Evolutionary conservation across 768 basidiomycete genomes (phyloP), one percentile per base, ranked within the genome.

Genomic region (Lactarius vividus): DNA sequence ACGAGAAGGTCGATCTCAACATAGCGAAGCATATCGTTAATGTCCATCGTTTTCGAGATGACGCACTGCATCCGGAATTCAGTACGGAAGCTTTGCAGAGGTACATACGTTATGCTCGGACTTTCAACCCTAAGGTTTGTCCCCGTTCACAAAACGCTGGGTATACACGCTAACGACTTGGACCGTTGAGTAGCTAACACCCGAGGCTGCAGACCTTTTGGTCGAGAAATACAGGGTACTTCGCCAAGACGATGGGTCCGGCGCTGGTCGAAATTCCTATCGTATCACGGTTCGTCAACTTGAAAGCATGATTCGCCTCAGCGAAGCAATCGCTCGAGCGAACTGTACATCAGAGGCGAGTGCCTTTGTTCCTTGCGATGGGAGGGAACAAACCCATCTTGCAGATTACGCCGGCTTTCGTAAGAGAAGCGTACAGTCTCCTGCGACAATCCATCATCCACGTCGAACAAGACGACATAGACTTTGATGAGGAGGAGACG

Each of bases 391-490:
- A 52, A 64, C 31, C 35, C 18, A 20, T 29, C 23, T 40, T 18
- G 11, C 67, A 96, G 92, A 98, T 99, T 72, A 92, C 86, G 0
- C 95, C 96, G 8, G 89, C 85, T 2, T 96, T 96, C 74, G 96
- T 99, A 26, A 88, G 95, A 46, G 97, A 99, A 77, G 97, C 97
- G 2, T 98, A 92, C 78, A 88, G 87, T 52, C 88, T 99, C 23
- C 81, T 99, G 15, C 87, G 92, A 29, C 96, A 97, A 75, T 98
- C 97, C 2, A 99, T 99, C 77, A 98, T 99, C 72, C 97, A 98
- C 73, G 96, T 99, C 66, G 97, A 99, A 74, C 95, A 98, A 75
- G 97, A 99, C 74, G 96, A 98, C 72, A 88, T 99, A 73, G 94
- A 97, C 74, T 92, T 98, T 75, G 97, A 98, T 73, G 93, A 96